These are phyloP conservation scores for Pinus taeda DNA, from an alignment of 75 land plant species.

Conservation along the genomic window DNA sequence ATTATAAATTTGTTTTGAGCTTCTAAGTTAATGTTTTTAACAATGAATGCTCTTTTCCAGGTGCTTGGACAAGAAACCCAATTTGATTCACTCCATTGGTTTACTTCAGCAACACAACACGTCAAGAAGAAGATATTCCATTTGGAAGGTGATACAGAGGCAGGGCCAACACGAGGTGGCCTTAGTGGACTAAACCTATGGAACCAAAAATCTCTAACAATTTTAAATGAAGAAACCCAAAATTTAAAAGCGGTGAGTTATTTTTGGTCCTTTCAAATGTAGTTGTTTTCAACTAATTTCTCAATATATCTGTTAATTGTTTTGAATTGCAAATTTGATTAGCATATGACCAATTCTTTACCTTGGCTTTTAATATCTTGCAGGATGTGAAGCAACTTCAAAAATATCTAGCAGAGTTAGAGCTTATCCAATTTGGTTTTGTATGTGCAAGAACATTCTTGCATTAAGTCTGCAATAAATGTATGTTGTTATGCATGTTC, in stretches of 20 bases:
- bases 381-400: slow-evolving; percentile 31
- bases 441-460: slow-evolving; percentile 29
- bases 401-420: slow-evolving; percentile 20
- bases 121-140: slow-evolving; percentile 24
- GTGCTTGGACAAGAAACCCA: slow-evolving; percentile 37
- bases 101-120: slow-evolving; percentile 22
- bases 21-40: not conserved
- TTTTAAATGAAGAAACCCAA: slow-evolving; percentile 35
- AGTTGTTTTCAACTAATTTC: not conserved
- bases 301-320: not conserved
- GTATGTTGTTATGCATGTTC: not conserved
- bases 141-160: slow-evolving; percentile 25
- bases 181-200: slow-evolving; percentile 28
- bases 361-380: not conserved
- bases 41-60: slow-evolving; percentile 9
- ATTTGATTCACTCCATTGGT: slow-evolving; percentile 43
- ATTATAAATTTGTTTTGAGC: not conserved
- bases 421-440: slow-evolving; percentile 29
- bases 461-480: slow-evolving; percentile 4
- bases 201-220: slow-evolving; percentile 30
- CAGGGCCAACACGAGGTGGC: slow-evolving; percentile 18
- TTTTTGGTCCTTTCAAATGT: not conserved
- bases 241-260: slow-evolving; percentile 26
- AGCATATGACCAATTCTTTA: not conserved
- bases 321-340: not conserved